Percentiles rank a stretch among this genome's conserved stretches.
These are phyloP conservation scores for Mortierella sp. DNA, from an alignment of 371 early-diverging fungal genomes.

Conservation along the genomic window DNA sequence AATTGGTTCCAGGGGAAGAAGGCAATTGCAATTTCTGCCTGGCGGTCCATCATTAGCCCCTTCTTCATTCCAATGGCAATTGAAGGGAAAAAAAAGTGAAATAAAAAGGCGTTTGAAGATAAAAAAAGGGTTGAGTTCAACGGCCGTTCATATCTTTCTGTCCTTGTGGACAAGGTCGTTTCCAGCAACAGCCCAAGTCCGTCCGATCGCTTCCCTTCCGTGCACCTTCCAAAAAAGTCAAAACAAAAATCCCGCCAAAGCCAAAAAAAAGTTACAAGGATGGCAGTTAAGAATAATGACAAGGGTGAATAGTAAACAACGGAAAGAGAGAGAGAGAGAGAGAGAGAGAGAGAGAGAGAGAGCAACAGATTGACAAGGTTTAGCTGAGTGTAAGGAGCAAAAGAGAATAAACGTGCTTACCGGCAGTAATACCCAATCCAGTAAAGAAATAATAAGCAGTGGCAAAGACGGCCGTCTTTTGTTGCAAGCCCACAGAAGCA, in stretches of 20 bases:
- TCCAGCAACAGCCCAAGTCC: background rate
- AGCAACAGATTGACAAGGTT: background rate
- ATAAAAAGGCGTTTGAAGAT: no score
- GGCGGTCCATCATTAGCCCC: no score
- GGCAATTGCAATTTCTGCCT: no score
- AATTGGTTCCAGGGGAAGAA: no score
- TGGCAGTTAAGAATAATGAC: background rate
- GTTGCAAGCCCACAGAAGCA: slow-evolving; percentile 67
- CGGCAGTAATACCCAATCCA: slow-evolving; percentile 94
- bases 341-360: background rate
- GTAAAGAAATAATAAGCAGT: slow-evolving; percentile 85
- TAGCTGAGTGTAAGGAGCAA: background rate
- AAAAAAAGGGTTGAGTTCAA: no score
- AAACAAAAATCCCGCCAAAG: slow-evolving; percentile 9
- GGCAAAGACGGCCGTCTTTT: slow-evolving; percentile 80
- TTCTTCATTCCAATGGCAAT: no score
- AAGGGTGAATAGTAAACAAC: background rate
- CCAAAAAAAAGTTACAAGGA: background rate
- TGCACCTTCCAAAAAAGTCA: slow-evolving; percentile 31
- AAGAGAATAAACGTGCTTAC: slow-evolving; percentile 41
- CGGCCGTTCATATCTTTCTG: background rate
- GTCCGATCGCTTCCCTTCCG: no score
- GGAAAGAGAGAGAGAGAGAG: background rate
- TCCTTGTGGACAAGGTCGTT: background rate
- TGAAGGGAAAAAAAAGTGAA: no score